Conservation (phyloP, 352 stramenopile genomes). For the Globisporangium apiculatum region DNA sequence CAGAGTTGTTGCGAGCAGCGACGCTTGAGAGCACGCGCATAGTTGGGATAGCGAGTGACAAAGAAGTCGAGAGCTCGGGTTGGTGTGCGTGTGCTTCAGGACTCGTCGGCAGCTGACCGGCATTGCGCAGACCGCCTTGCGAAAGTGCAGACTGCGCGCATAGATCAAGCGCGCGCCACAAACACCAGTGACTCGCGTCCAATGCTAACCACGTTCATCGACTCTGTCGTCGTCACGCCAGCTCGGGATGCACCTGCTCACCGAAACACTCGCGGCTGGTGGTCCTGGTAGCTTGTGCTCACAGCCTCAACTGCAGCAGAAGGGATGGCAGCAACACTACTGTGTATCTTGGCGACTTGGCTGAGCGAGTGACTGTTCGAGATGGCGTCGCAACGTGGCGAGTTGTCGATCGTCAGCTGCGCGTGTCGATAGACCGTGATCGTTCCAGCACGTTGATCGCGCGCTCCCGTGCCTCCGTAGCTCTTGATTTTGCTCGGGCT, state of each 20-base stretch:
- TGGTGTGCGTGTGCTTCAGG: too few species aligned
- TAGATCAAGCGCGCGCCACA: too few species aligned
- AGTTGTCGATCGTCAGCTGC: conserved; percentile 15
- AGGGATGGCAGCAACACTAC: neutral
- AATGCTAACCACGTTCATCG: too few species aligned
- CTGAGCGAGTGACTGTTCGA: neutral
- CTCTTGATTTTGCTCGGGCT: neutral
- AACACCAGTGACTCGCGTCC: too few species aligned
- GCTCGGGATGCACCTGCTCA: conserved; percentile 11
- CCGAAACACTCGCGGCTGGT: conserved; percentile 31
- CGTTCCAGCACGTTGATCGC: conserved; percentile 7
- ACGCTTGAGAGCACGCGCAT: conserved; percentile 3
- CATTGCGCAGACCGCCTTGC: too few species aligned
- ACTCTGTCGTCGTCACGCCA: too few species aligned
- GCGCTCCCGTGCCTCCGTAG: neutral
- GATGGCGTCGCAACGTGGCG: neutral
- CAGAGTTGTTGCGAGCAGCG: too few species aligned
- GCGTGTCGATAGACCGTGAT: conserved; percentile 26
- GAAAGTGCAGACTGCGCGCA: too few species aligned
- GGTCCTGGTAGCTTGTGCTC: conserved; percentile 18
- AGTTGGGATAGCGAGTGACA: neutral
- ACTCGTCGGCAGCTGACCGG: too few species aligned
- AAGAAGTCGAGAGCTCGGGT: conserved; percentile 3
- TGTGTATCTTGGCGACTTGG: conserved; percentile 4
- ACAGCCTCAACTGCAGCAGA: neutral